Percentiles rank a stretch among this genome's conserved stretches.
Conservation (phyloP, 257 asterid genomes). For the Prunella vulgaris region DNA sequence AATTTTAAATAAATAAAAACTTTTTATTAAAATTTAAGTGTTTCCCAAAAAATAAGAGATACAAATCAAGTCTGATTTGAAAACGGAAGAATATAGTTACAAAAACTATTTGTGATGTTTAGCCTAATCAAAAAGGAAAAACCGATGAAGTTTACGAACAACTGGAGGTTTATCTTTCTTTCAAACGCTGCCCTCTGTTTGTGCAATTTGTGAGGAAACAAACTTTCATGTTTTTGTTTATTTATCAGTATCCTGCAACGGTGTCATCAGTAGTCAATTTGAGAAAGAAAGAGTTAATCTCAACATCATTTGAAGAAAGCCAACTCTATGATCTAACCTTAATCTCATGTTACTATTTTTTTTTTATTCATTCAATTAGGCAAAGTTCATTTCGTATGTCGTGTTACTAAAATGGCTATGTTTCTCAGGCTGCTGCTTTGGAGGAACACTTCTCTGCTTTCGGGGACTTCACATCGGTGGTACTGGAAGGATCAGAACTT, state of each 20-base stretch:
- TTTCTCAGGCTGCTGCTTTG: conserved; percentile 56
- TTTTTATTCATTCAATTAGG: no score
- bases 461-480: conserved; percentile 75
- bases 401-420: conserved; percentile 1
- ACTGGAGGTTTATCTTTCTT: background rate
- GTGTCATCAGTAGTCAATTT: no score
- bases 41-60: background rate
- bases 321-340: no score
- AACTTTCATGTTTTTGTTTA: background rate
- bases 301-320: no score
- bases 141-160: background rate
- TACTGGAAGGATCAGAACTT: conserved; percentile 50
- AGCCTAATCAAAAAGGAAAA: background rate
- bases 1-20: background rate
- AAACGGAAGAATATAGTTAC: background rate
- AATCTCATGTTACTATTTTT: no score
- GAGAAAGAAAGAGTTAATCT: no score
- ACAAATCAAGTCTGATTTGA: background rate
- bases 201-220: background rate
- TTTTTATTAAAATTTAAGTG: background rate
- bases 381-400: background rate
- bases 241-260: no score
- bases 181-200: background rate
- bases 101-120: background rate
- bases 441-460: conserved; percentile 75